Conservation (phyloP, 108 stramenopile species). For the Cyclostephanos invisitatus region DNA sequence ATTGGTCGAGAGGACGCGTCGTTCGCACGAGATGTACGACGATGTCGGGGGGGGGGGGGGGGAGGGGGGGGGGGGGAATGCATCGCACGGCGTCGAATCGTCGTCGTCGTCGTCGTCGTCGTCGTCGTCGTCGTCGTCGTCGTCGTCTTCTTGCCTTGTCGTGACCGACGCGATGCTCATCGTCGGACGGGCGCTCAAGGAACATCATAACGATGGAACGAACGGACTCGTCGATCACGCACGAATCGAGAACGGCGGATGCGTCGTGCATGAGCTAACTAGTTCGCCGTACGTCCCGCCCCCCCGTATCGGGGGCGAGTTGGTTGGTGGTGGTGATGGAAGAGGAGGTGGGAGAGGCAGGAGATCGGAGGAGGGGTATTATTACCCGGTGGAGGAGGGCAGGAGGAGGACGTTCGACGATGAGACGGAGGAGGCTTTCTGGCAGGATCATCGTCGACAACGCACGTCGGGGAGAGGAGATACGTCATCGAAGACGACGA, state of each 20-base stretch:
- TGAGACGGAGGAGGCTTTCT: background rate
- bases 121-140: background rate
- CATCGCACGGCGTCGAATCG: too few species aligned
- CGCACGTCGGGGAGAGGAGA: background rate
- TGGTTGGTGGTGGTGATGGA: background rate
- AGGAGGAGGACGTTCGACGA: constrained; percentile 1
- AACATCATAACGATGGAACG: background rate
- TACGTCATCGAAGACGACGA: background rate
- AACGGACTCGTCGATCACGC: background rate
- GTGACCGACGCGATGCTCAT: background rate
- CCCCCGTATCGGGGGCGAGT: background rate
- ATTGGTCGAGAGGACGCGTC: background rate
- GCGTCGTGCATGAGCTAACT: background rate
- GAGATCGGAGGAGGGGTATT: too few species aligned
- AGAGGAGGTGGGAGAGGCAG: background rate
- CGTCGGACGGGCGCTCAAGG: background rate
- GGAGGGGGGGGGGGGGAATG: background rate
- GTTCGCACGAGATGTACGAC: background rate
- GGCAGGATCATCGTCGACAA: background rate
- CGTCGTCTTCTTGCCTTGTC: background rate
- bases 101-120: background rate
- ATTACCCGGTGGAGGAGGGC: background rate
- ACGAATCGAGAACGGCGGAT: background rate
- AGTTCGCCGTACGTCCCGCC: background rate
- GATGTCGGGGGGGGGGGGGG: background rate